A percentile compares a stretch with the other conserved stretches of the same genome.
These are phyloP conservation scores for Microsporum audouinii DNA, from an alignment of 2,329 filamentous ascomycete genomes.

Conservation along the genomic window DNA sequence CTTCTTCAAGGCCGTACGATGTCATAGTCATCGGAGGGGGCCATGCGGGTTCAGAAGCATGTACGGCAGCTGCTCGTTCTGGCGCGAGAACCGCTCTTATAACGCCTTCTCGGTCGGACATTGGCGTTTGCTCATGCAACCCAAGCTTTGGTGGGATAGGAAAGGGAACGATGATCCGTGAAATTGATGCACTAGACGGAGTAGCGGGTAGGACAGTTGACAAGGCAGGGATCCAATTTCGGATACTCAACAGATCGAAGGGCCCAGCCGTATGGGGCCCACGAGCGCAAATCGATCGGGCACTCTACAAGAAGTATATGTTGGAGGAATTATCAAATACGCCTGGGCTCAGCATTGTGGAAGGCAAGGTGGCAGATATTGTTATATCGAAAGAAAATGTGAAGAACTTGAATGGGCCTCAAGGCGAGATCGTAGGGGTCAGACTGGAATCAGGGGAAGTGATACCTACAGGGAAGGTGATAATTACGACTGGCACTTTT, in stretches of 20 bases:
- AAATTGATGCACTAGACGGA: slow-evolving; percentile 90
- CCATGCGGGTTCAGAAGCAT: slow-evolving; percentile 90
- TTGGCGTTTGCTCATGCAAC: slow-evolving; percentile 93
- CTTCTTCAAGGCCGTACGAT: slow-evolving; percentile 56
- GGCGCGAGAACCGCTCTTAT: slow-evolving; percentile 83
- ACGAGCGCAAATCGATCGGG: slow-evolving; percentile 86
- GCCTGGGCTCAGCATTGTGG: slow-evolving; percentile 64
- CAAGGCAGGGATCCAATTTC: slow-evolving; percentile 89
- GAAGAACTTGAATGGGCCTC: slow-evolving; percentile 39
- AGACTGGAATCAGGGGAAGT: slow-evolving; percentile 77
- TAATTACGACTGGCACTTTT: slow-evolving; percentile 96
- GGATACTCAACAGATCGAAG: slow-evolving; percentile 75
- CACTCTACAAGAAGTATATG: slow-evolving; percentile 84
- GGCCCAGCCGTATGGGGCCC: slow-evolving; percentile 96
- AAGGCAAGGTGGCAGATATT: slow-evolving; percentile 87
- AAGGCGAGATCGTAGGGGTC: slow-evolving; percentile 71
- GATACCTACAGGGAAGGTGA: slow-evolving; percentile 65
- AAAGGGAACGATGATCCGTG: slow-evolving; percentile 89
- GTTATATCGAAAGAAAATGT: slow-evolving; percentile 51
- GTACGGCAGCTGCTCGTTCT: slow-evolving; percentile 74
- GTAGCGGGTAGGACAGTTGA: slow-evolving; percentile 81
- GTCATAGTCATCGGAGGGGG: slow-evolving; percentile 93
- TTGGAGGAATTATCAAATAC: slow-evolving; percentile 69
- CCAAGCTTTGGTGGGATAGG: slow-evolving; percentile 97
- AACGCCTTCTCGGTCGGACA: slow-evolving; percentile 76